A percentile compares a stretch with the other conserved stretches of the same genome.
phyloP scores from a whole-genome alignment of 208 protist genomes.

The Acanthamoeba triangularis region DNA sequence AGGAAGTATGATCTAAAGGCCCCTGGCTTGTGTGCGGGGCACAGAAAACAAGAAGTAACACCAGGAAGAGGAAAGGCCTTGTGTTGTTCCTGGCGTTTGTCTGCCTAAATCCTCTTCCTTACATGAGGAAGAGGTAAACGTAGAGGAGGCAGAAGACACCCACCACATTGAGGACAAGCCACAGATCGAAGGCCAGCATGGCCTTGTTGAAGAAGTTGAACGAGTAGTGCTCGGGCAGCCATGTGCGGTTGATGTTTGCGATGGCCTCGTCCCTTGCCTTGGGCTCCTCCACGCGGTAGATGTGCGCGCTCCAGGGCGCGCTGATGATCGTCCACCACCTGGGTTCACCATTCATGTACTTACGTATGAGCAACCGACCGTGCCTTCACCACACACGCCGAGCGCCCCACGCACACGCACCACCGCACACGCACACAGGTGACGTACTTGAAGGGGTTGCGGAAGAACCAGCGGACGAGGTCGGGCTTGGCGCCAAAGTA shows the following conservation, averaged over 20 bases:
- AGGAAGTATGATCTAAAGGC: too few relatives aligned
- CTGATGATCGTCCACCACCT: conserved; percentile 77
- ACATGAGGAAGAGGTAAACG: not conserved
- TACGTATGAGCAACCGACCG: too few relatives aligned
- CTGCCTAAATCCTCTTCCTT: too few relatives aligned
- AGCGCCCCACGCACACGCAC: too few relatives aligned
- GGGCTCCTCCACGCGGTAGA: conserved; percentile 74
- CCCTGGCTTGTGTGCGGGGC: too few relatives aligned
- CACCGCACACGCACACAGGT: not conserved
- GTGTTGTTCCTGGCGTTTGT: too few relatives aligned
- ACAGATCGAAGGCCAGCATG: conserved; percentile 67
- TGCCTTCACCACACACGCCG: too few relatives aligned
- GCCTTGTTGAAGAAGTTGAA: conserved; percentile 74
- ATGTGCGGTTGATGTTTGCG: conserved; percentile 59
- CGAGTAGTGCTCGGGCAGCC: conserved; percentile 62
- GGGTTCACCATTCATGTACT: too few relatives aligned
- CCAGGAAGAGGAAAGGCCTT: too few relatives aligned
- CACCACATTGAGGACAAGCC: not conserved
- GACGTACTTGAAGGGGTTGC: conserved; percentile 56
- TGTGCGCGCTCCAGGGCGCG: conserved; percentile 72
- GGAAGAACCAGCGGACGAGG: conserved; percentile 74
- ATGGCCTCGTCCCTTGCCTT: conserved; percentile 54
- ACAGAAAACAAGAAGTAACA: too few relatives aligned
- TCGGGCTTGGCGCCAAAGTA: conserved; percentile 71
- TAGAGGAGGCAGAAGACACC: conserved; percentile 26